phyloP scores from a whole-genome alignment of 345 rosid genomes.

The Turnera subulata region DNA sequence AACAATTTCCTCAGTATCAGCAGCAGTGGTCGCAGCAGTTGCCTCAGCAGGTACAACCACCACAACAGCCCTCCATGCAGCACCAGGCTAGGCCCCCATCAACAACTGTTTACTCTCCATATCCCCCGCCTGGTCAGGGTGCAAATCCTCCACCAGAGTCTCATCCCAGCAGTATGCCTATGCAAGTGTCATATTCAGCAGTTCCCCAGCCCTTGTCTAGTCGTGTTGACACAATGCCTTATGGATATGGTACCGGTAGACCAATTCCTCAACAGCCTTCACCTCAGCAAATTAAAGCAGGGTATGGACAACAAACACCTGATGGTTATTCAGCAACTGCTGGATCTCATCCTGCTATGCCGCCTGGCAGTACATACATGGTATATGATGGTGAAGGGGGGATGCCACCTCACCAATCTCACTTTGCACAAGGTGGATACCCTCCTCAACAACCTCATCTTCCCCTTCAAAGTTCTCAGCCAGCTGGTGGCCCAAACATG shows the following conservation, averaged over 20 bases:
- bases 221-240: constrained; percentile 51
- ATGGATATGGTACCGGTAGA: constrained; percentile 68
- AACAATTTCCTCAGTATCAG: constrained; percentile 62
- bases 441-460: constrained; percentile 30
- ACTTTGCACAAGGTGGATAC: constrained; percentile 69
- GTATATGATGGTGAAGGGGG: constrained; percentile 65
- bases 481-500: constrained; percentile 38
- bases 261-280: constrained; percentile 57
- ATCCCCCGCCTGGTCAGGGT: constrained; percentile 49
- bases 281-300: constrained; percentile 64
- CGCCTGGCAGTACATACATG: constrained; percentile 64
- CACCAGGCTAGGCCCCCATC: constrained; percentile 66
- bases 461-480: constrained; percentile 47
- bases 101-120: constrained; percentile 54
- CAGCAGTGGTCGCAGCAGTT: constrained; percentile 72
- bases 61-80: constrained; percentile 51
- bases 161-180: constrained; percentile 58
- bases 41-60: constrained; percentile 44
- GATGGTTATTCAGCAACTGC: constrained; percentile 59
- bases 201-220: constrained; percentile 62
- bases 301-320: constrained; percentile 47
- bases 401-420: constrained; percentile 52
- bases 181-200: constrained; percentile 69
- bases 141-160: constrained; percentile 57
- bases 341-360: constrained; percentile 48